Evolutionary conservation across 371 early-diverging fungal species (phyloP), one percentile per base, ranked within the genome.

Genomic region (Parasitella parasitica): DNA sequence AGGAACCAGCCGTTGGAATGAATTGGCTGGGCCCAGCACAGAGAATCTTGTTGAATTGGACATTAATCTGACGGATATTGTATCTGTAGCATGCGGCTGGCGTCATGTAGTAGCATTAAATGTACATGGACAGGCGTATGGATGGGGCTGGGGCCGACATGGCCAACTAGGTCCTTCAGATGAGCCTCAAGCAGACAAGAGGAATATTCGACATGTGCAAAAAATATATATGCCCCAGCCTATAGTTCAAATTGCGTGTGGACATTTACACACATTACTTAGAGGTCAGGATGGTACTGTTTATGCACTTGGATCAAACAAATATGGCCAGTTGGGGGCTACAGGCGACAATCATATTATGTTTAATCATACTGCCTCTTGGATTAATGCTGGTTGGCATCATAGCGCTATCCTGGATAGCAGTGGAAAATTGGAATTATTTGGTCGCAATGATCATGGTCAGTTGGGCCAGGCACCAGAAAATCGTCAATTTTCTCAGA

Each of bases 381-480:
- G 71, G 43, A 69, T 89, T 28, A 72, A 86, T 5, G 83, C 86
- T 22, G 93, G 94, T 0, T 94, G 94, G 94, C 87, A 84, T 61
- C 89, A 90, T 69, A 82, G 87, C 43, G 75, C 81, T 16, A 79
- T 77, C 3, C 65, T 88, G 26, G 59, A 72, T 41, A 55, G 57
- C 1, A 49, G 64, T 6, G 75, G 72, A 1, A 37, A 52, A 27
- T 57, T 88, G 5, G 55, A 49, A 15, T 61, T 69, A 22, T 90
- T 88, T 90, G 94, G 94, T 3, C 72, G 92, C 24, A 77, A 82
- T 22, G 92, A 92, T 59, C 86, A 88, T 63, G 84, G 85, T 9
- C 94, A 92, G 66, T 69, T 89, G 18, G 78, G 76, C 0, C n/a
- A 49, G 60, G 24, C 46, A 3, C 22, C 41, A 20, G 28, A 61